Evolutionary conservation across 1,139 yeast species (phyloP).

Genomic region (Debaryomyces fabryi): DNA sequence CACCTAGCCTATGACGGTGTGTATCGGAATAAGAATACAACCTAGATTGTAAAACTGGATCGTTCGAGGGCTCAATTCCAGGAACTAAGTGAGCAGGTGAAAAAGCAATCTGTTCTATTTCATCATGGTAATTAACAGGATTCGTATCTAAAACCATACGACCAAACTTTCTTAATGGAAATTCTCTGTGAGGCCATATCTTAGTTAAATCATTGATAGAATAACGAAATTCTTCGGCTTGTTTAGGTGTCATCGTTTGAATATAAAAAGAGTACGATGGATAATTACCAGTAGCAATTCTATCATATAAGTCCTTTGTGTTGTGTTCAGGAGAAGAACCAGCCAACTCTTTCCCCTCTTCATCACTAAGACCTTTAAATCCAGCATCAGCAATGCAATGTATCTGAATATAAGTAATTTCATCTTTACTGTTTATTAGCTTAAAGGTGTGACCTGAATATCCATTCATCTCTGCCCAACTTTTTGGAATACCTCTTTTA

Average conservation of each 20-base stretch:
- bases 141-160: slow-evolving; percentile 56
- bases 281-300: slow-evolving; percentile 59
- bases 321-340: slow-evolving; percentile 68
- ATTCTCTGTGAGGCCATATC: slow-evolving; percentile 61
- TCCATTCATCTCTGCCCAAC: slow-evolving; percentile 69
- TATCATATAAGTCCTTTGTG: slow-evolving; percentile 57
- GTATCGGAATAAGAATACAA: slow-evolving; percentile 63
- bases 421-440: slow-evolving; percentile 66
- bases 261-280: slow-evolving; percentile 70
- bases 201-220: slow-evolving; percentile 72
- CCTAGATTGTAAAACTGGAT: slow-evolving; percentile 61
- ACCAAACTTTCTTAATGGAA: slow-evolving; percentile 62
- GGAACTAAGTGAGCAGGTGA: slow-evolving; percentile 63
- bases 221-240: slow-evolving; percentile 60
- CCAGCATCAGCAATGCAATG: slow-evolving; percentile 68
- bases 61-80: slow-evolving; percentile 61
- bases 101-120: slow-evolving; percentile 63
- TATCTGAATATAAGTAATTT: slow-evolving; percentile 67
- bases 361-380: slow-evolving; percentile 55
- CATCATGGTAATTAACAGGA: slow-evolving; percentile 59
- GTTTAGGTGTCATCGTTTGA: slow-evolving; percentile 73
- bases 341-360: slow-evolving; percentile 57
- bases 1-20: slow-evolving; percentile 57
- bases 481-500: slow-evolving; percentile 74
- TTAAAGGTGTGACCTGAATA: slow-evolving; percentile 79